phyloP scores from a whole-genome alignment of 1,139 yeast genomes.

The Hanseniaspora uvarum region DNA sequence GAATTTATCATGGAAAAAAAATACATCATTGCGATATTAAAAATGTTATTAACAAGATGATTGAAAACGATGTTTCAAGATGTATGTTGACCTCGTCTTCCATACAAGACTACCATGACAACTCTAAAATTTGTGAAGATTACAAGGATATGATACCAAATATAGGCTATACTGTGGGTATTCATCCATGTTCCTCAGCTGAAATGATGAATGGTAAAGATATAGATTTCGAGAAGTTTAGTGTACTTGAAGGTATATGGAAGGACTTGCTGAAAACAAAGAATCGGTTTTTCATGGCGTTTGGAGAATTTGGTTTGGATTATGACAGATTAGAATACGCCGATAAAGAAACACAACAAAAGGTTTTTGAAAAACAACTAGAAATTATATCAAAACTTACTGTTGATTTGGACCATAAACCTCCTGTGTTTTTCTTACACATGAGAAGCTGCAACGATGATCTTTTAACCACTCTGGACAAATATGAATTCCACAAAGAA shows the following conservation, averaged over 20 bases:
- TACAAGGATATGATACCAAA: conserved; percentile 26
- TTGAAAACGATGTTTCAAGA: conserved; percentile 49
- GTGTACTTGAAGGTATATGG: conserved; percentile 42
- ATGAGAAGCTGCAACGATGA: conserved; percentile 74
- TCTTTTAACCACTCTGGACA: conserved; percentile 2
- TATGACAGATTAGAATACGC: conserved; percentile 80
- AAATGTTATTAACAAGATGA: conserved; percentile 58
- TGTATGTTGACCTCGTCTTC: conserved; percentile 80
- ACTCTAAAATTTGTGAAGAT: conserved; percentile 36
- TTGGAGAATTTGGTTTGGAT: conserved; percentile 91
- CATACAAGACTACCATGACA: conserved; percentile 48
- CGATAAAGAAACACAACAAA: conserved; percentile 51
- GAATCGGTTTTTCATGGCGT: conserved; percentile 46
- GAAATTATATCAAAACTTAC: conserved; percentile 31
- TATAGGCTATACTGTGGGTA: conserved; percentile 71
- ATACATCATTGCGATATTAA: conserved; percentile 60
- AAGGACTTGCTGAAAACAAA: conserved; percentile 42
- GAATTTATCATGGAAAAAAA: conserved; percentile 58
- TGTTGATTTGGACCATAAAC: conserved; percentile 41
- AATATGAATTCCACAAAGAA: conserved; percentile 23
- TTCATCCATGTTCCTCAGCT: conserved; percentile 82
- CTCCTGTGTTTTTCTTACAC: conserved; percentile 84
- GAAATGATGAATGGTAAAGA: conserved; percentile 38
- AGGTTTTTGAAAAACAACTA: conserved; percentile 63
- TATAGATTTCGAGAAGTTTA: conserved; percentile 19